These are phyloP conservation scores for Blastobotrys persicus DNA, from an alignment of 1,139 yeast genomes.

Conservation along the genomic window DNA sequence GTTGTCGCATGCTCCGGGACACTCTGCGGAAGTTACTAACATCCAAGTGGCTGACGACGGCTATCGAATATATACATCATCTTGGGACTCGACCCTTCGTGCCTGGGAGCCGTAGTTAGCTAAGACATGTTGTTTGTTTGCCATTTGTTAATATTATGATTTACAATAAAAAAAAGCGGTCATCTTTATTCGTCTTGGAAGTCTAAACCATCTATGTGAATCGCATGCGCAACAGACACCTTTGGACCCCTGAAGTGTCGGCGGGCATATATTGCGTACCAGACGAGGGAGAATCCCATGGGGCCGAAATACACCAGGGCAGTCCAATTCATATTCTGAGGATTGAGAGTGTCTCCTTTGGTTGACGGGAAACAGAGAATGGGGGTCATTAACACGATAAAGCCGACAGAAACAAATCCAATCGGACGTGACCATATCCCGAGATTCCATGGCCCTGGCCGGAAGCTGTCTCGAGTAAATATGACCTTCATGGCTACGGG, in stretches of 20 bases:
- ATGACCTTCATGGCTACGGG: conserved; percentile 60
- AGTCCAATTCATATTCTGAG: conserved; percentile 64
- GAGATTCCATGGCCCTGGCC: conserved; percentile 68
- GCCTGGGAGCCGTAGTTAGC: conserved; percentile 24
- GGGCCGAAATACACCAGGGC: conserved; percentile 62
- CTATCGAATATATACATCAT: conserved; percentile 38
- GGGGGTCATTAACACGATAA: conserved; percentile 61
- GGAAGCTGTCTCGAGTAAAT: conserved; percentile 53
- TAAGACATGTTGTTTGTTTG: background rate
- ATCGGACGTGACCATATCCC: conserved; percentile 53
- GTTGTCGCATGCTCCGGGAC: conserved; percentile 61
- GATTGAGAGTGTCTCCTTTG: conserved; percentile 34
- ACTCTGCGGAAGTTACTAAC: conserved; percentile 58
- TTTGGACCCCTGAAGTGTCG: conserved; percentile 64
- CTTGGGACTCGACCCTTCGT: conserved; percentile 38
- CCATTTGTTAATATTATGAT: background rate
- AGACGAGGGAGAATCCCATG: conserved; percentile 48
- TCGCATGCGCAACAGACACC: conserved; percentile 45
- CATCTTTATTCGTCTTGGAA: background rate
- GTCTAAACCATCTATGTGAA: conserved; percentile 10
- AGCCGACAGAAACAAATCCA: conserved; percentile 31
- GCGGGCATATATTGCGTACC: conserved; percentile 56
- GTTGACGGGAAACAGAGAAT: conserved; percentile 48
- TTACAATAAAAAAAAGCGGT: background rate
- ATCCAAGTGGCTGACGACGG: conserved; percentile 76